Conservation (phyloP, 352 stramenopile genomes). For the Phytophthora uliginosa region DNA sequence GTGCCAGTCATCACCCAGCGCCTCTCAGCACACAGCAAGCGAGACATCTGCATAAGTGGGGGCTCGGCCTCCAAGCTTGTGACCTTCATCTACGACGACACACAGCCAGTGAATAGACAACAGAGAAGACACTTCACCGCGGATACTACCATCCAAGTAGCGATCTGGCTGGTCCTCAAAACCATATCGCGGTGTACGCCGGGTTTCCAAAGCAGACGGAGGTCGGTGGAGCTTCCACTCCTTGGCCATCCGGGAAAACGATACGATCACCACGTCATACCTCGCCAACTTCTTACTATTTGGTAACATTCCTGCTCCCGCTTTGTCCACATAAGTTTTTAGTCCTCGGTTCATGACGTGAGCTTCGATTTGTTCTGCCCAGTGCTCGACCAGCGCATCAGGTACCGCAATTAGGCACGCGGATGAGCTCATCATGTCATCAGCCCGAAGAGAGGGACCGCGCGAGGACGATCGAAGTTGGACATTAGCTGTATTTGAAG, state of each 20-base stretch:
- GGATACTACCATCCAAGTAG: conserved; percentile 58
- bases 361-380: conserved; percentile 71
- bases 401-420: conserved; percentile 73
- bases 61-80: conserved; percentile 84
- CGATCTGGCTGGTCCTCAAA: conserved; percentile 58
- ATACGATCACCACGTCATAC: conserved; percentile 78
- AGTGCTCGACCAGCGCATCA: conserved; percentile 75
- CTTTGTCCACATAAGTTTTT: conserved; percentile 49
- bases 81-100: conserved; percentile 96
- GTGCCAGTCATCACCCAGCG: conserved; percentile 98
- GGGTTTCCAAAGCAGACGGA: conserved; percentile 54
- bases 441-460: conserved; percentile 7
- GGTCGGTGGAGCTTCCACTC: conserved; percentile 75
- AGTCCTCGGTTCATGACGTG: conserved; percentile 43
- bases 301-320: conserved; percentile 39
- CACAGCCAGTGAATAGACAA: conserved; percentile 80
- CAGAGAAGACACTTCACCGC: conserved; percentile 55
- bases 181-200: conserved; percentile 50
- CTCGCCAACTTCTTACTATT: conserved; percentile 41
- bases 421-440: conserved; percentile 47
- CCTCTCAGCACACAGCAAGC: conserved; percentile 83
- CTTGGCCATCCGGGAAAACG: conserved; percentile 61
- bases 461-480: conserved; percentile 20
- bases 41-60: conserved; percentile 85
- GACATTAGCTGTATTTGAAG: conserved; percentile 8